Base-by-base conservation (phyloP, 306 rosid species). In the Sindora glabra region DNA sequence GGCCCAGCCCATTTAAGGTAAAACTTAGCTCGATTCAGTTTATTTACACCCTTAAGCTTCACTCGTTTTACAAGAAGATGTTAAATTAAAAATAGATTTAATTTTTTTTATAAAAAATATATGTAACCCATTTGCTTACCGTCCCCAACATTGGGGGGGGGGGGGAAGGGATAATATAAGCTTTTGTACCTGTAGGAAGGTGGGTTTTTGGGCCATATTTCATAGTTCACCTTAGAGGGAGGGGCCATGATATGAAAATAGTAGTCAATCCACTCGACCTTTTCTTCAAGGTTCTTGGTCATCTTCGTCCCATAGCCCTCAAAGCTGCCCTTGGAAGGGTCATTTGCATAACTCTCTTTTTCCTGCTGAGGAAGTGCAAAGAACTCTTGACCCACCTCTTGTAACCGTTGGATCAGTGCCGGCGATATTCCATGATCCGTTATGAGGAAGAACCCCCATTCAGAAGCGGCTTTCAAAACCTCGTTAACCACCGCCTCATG, bases 241-340 rank as follows among this genome's bases (percentile, higher is more conserved):
- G 91, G 91, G 48, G 72, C 30, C 56, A 68, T 71, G n/a, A 77
- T 2, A 17, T 84, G 95, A 40, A 77, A 84, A 64, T 51, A 84
- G 26, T 87, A 87, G 50, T 87, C 89, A 1, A 87, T 36, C 91
- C 89, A 87, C 62, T 87, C 95, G 5, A 81, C 9, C 52, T 81
- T 87, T 13, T 81, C 70, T 4, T 87, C 80, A 0, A 42, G 53
- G 38, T 77, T 83, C 46, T 79, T 83, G 3, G 83, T 68, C 84
- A 87, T 84, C 60, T 68, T 87, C 2, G 91, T 81, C 7, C 91
- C 95, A 25, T 87, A 79, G 0, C 91, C 91, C 5, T 84, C 84
- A 54, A 77, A 84, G 38, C 15, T 74, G 16, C 79, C 89, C 8
- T 0, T 48, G 4, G 85, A 74, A 0, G 89, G 81, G 42, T 83